These are phyloP conservation scores for Phyllosticta citrichinensis DNA, from an alignment of 2,329 filamentous ascomycete species.

Conservation along the genomic window DNA sequence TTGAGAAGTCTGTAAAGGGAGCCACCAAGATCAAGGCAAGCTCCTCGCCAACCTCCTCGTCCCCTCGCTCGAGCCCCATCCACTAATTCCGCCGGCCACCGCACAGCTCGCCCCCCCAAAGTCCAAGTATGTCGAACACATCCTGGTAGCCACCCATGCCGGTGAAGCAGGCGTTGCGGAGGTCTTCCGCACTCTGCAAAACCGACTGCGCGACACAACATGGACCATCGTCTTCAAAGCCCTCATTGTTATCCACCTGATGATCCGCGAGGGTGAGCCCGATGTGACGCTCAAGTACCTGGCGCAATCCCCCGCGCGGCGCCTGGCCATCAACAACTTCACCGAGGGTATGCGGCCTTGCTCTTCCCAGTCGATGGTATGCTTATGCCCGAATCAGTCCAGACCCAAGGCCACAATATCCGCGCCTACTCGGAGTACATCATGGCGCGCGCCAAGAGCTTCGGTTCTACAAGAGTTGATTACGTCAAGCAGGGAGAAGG, in stretches of 20 bases:
- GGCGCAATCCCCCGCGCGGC: constrained; percentile 62
- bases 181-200: constrained; percentile 84
- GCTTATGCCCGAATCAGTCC: constrained; percentile 47
- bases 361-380: neutral
- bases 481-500: constrained; percentile 78
- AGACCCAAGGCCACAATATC: constrained; percentile 92
- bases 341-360: constrained; percentile 62
- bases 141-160: constrained; percentile 86
- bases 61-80: constrained; percentile 12
- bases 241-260: constrained; percentile 87
- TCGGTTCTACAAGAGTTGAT: constrained; percentile 74
- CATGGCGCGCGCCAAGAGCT: constrained; percentile 70
- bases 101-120: constrained; percentile 83
- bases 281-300: constrained; percentile 83
- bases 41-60: constrained; percentile 4
- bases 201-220: constrained; percentile 84
- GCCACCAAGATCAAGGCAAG: constrained; percentile 91
- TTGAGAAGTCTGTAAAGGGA: constrained; percentile 98
- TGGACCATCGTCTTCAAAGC: constrained; percentile 99
- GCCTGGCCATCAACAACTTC: constrained; percentile 80
- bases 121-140: constrained; percentile 98
- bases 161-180: constrained; percentile 92
- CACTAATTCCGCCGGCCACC: constrained; percentile 13
- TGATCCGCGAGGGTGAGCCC: constrained; percentile 90
- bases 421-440: constrained; percentile 85